Percentiles rank a stretch among this genome's conserved stretches.
Conservation (phyloP, 2,329 filamentous ascomycete species). For the Endoconidiophora polonica region DNA sequence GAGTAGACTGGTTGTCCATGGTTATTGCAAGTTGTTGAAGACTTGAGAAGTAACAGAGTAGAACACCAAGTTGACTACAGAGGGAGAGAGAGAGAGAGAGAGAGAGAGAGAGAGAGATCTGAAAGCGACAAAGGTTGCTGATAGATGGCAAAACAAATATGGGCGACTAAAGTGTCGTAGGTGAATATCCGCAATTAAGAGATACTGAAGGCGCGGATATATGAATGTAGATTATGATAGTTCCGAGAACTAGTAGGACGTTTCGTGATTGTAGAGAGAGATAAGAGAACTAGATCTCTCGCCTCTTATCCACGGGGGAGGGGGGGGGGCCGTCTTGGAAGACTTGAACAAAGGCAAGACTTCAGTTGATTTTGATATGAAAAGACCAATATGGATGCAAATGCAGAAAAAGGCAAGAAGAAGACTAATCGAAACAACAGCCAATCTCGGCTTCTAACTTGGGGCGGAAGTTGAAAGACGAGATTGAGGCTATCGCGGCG, state of each 20-base stretch:
- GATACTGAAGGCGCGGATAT: neutral
- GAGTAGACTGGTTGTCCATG: neutral
- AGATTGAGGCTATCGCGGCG: neutral
- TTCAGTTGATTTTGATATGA: no score
- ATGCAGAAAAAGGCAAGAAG: no score
- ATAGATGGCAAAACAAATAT: neutral
- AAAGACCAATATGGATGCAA: no score
- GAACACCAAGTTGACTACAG: no score
- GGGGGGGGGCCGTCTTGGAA: no score
- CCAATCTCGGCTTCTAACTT: neutral
- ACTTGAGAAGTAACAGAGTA: no score
- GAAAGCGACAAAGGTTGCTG: neutral
- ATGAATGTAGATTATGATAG: neutral
- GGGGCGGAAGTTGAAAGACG: neutral
- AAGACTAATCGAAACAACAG: neutral
- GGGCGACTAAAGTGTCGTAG: neutral
- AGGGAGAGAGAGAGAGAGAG: neutral
- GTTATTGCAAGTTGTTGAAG: no score
- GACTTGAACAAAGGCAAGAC: no score
- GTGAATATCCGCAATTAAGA: neutral
- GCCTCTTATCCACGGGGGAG: no score
- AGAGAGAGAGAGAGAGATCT: constrained; percentile 2
- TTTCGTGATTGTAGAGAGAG: neutral
- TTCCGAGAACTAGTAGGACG: neutral
- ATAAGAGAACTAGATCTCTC: no score